phyloP scores from a whole-genome alignment of 176 grass and related monocot genomes.

The Paspalum notatum region DNA sequence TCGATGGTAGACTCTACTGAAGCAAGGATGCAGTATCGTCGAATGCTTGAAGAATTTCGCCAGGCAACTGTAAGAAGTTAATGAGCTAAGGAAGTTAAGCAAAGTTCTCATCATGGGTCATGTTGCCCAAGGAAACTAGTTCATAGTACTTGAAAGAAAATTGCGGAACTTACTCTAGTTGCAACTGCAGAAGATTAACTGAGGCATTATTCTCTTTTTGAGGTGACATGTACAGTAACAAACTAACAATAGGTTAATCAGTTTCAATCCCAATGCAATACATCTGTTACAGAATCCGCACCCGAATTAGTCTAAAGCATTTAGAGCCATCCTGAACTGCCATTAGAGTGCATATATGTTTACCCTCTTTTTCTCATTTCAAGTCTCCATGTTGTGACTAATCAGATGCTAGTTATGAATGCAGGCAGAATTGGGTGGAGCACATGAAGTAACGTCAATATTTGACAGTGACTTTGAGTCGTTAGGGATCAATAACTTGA shows the following conservation, averaged over 20 bases:
- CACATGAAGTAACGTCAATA: slow-evolving; percentile 62
- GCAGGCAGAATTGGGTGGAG: slow-evolving; percentile 61
- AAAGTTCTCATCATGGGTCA: slow-evolving; percentile 17
- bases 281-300: background rate
- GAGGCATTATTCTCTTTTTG: background rate
- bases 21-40: slow-evolving; percentile 88
- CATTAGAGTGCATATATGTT: background rate
- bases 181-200: background rate
- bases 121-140: slow-evolving; percentile 16
- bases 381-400: slow-evolving; percentile 28
- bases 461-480: slow-evolving; percentile 45
- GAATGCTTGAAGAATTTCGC: slow-evolving; percentile 90
- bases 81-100: slow-evolving; percentile 20
- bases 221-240: slow-evolving; percentile 1
- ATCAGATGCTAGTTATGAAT: slow-evolving; percentile 19
- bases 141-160: slow-evolving; percentile 7
- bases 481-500: slow-evolving; percentile 52
- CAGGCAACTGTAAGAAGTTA: slow-evolving; percentile 72
- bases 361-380: slow-evolving; percentile 12
- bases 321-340: slow-evolving; percentile 7
- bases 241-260: background rate
- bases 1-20: slow-evolving; percentile 84
- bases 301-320: background rate
- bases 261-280: background rate
- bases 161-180: background rate